Conservation (phyloP, 371 early-diverging fungal species). For the Rhizopus microsporus region DNA sequence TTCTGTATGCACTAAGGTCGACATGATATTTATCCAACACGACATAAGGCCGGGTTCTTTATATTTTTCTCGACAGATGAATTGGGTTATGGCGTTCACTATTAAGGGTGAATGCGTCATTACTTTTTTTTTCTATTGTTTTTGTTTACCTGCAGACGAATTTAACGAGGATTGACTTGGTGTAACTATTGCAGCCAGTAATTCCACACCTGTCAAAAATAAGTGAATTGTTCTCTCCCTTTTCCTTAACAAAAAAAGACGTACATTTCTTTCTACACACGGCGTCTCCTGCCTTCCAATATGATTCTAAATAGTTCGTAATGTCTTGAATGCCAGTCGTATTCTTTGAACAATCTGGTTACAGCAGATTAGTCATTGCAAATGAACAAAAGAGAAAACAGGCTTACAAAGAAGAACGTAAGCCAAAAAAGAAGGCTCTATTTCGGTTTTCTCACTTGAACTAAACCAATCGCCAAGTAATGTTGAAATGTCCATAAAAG, state of each 20-base stretch:
- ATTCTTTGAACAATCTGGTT: slow-evolving; percentile 22
- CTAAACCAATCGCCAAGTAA: slow-evolving; percentile 27
- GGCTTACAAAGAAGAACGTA: slow-evolving; percentile 32
- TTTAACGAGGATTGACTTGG: slow-evolving; percentile 30
- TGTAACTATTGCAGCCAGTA: slow-evolving; percentile 31
- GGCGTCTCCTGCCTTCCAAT: slow-evolving; percentile 16
- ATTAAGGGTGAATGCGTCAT: not conserved
- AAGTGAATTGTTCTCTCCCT: not conserved
- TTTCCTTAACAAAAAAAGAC: not conserved
- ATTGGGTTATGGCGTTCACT: slow-evolving; percentile 20
- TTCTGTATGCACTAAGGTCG: slow-evolving; percentile 12
- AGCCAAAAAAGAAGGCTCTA: slow-evolving; percentile 36
- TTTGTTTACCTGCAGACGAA: slow-evolving; percentile 22
- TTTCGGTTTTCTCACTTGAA: slow-evolving; percentile 25
- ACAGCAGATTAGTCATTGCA: not conserved
- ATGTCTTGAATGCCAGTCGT: slow-evolving; percentile 21
- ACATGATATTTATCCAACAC: slow-evolving; percentile 20
- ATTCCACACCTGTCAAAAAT: slow-evolving; percentile 23
- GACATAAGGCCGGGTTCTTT: slow-evolving; percentile 4
- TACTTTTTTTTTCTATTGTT: not conserved
- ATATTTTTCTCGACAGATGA: slow-evolving; percentile 4
- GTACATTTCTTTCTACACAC: slow-evolving; percentile 14
- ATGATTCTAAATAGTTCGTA: slow-evolving; percentile 10
- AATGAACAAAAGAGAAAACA: not conserved
- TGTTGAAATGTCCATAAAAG: slow-evolving; percentile 18